Conservation (phyloP, 2,329 filamentous ascomycete species). For the Paracamarosporium sp. region DNA sequence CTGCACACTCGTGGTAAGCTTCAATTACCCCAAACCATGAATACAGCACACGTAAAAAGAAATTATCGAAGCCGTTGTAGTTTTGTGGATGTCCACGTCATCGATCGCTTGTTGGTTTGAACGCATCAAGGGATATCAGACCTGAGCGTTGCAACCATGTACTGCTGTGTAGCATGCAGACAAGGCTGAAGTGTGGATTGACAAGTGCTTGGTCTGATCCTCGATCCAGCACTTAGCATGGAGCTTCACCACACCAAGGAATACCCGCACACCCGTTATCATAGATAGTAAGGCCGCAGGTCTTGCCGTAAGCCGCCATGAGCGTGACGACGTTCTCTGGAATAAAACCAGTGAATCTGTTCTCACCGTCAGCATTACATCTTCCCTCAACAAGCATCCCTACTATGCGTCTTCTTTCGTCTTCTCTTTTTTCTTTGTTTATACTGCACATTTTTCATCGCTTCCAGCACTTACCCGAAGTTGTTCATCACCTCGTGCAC, state of each 20-base stretch:
- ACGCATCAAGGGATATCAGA: too few relatives aligned
- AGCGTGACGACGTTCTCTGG: conserved; percentile 18
- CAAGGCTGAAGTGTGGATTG: background rate
- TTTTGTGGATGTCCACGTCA: too few relatives aligned
- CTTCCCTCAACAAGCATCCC: too few relatives aligned
- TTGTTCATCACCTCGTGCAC: conserved; percentile 13
- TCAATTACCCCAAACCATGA: too few relatives aligned
- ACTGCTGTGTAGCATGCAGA: background rate
- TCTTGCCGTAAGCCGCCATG: conserved; percentile 14
- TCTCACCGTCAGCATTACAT: background rate
- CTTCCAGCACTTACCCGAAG: conserved; percentile 16
- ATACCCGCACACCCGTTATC: conserved; percentile 24
- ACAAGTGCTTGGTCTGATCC: too few relatives aligned
- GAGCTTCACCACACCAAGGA: conserved; percentile 30
- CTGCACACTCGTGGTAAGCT: too few relatives aligned
- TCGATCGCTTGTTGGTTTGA: too few relatives aligned
- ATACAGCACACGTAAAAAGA: too few relatives aligned
- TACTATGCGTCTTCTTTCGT: too few relatives aligned
- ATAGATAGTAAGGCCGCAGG: conserved; percentile 14
- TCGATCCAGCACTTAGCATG: conserved; percentile 27
- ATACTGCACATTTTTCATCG: too few relatives aligned
- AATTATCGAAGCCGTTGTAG: too few relatives aligned
- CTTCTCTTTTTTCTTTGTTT: background rate
- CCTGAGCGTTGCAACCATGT: background rate
- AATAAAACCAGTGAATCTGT: conserved; percentile 23